phyloP scores from a whole-genome alignment of 2,329 filamentous ascomycete species.

The Clonostachys rosea region DNA sequence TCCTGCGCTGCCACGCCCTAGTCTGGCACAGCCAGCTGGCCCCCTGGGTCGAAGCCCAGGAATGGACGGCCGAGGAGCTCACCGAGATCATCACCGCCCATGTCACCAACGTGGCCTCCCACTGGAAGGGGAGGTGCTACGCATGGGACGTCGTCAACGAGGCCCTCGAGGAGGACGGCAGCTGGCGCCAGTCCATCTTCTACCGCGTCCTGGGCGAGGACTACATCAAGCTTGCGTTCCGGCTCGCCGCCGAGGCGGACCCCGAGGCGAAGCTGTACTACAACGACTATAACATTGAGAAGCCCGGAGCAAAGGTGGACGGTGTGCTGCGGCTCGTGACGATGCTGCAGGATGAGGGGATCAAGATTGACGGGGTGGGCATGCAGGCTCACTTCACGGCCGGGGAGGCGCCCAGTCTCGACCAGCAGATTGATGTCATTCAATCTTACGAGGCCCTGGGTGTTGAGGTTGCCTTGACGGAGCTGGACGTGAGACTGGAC shows the following conservation, averaged over 20 bases:
- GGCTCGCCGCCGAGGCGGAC: conserved; percentile 38
- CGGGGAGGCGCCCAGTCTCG: conserved; percentile 29
- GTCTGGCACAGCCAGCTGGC: conserved; percentile 37
- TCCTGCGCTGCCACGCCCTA: conserved; percentile 58
- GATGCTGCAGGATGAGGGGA: conserved; percentile 25
- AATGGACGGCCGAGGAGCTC: conserved; percentile 55
- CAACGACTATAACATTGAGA: conserved; percentile 56
- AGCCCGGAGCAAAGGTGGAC: conserved; percentile 24
- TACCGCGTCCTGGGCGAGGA: conserved; percentile 43
- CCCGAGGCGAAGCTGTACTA: conserved; percentile 50
- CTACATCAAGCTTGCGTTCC: conserved; percentile 49
- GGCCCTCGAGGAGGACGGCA: conserved; percentile 51
- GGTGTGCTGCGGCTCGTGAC: conserved; percentile 25
- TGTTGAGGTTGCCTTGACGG: conserved; percentile 49
- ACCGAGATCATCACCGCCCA: conserved; percentile 46
- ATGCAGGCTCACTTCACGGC: conserved; percentile 45
- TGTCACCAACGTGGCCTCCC: conserved; percentile 50
- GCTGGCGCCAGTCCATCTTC: conserved; percentile 40
- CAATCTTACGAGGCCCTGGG: conserved; percentile 33
- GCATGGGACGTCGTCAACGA: conserved; percentile 66
- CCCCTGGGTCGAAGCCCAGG: conserved; percentile 16
- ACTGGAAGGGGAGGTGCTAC: conserved; percentile 57
- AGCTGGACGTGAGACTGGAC: conserved; percentile 44
- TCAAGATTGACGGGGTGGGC: conserved; percentile 48
- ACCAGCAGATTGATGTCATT: conserved; percentile 33